Conservation (phyloP, 805 yeast genomes). For the Priceomyces medius region DNA sequence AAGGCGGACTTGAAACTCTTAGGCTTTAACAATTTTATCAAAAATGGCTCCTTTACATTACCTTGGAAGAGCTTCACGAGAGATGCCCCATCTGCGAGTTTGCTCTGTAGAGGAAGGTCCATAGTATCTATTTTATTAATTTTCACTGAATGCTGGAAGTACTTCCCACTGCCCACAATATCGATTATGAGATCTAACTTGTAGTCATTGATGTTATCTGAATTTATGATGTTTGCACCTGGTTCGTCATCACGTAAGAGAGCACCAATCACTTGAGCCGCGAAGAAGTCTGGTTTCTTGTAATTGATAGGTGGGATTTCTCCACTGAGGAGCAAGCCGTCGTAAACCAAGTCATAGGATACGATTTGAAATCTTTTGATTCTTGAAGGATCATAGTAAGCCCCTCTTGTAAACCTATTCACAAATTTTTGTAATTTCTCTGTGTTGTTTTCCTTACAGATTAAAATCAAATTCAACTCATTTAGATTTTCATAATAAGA, state of each 20-base stretch:
- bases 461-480: conserved; percentile 28
- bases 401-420: conserved; percentile 16
- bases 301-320: conserved; percentile 33
- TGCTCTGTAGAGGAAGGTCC: conserved; percentile 26
- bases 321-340: conserved; percentile 35
- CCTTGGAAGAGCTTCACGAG: conserved; percentile 27
- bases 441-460: conserved; percentile 24
- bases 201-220: conserved; percentile 21
- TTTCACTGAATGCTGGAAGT: conserved; percentile 30
- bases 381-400: conserved; percentile 20
- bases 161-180: conserved; percentile 38
- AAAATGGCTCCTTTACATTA: conserved; percentile 28
- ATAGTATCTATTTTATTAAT: conserved; percentile 29
- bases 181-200: conserved; percentile 39
- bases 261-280: conserved; percentile 35
- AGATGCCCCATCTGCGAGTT: conserved; percentile 12
- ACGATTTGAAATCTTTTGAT: conserved; percentile 24
- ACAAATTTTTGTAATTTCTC: conserved; percentile 21
- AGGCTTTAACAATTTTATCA: conserved; percentile 37
- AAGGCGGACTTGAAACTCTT: conserved; percentile 29
- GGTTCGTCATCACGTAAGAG: conserved; percentile 16
- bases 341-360: conserved; percentile 33
- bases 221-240: conserved; percentile 17
- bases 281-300: conserved; percentile 39
- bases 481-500: conserved; percentile 23